Percentiles rank a stretch among this genome's conserved stretches.
Conservation (phyloP, 495 filamentous ascomycete genomes). For the Penicillium cosmopolitanum region DNA sequence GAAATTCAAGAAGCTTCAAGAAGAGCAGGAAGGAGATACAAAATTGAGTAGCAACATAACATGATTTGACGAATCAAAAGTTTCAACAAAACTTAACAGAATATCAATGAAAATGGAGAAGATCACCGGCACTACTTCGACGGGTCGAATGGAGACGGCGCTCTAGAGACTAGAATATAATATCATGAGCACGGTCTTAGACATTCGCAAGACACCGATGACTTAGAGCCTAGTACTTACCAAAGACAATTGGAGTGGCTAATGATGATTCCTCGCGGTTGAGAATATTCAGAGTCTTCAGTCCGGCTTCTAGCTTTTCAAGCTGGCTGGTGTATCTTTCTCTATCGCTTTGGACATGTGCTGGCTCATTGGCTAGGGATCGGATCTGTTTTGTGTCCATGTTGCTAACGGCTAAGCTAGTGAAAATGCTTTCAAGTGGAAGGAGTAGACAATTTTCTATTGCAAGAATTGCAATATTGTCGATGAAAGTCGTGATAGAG, state of each 20-base stretch:
- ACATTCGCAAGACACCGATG: too few species aligned
- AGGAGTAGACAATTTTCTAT: conserved; percentile 61
- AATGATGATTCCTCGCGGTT: background rate
- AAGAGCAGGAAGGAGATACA: too few species aligned
- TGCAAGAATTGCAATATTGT: conserved; percentile 61
- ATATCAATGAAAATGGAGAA: too few species aligned
- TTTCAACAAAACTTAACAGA: too few species aligned
- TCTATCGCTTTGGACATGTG: conserved; percentile 9
- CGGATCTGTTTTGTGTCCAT: conserved; percentile 32
- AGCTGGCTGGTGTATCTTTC: conserved; percentile 18
- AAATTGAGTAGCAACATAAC: too few species aligned
- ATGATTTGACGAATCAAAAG: too few species aligned
- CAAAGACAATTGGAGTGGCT: background rate
- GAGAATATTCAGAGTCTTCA: conserved; percentile 6
- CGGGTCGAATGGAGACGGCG: background rate
- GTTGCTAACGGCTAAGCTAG: conserved; percentile 30
- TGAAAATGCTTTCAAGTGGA: conserved; percentile 33
- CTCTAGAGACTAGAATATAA: background rate
- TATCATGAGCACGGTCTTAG: background rate
- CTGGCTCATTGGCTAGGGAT: conserved; percentile 25
- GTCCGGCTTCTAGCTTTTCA: conserved; percentile 15
- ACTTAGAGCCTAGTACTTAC: background rate
- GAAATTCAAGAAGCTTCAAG: too few species aligned
- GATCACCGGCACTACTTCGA: too few species aligned
- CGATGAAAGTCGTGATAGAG: conserved; percentile 59